Base-by-base conservation (phyloP, 2,329 filamentous ascomycete species). In the Penicillium sp. region DNA sequence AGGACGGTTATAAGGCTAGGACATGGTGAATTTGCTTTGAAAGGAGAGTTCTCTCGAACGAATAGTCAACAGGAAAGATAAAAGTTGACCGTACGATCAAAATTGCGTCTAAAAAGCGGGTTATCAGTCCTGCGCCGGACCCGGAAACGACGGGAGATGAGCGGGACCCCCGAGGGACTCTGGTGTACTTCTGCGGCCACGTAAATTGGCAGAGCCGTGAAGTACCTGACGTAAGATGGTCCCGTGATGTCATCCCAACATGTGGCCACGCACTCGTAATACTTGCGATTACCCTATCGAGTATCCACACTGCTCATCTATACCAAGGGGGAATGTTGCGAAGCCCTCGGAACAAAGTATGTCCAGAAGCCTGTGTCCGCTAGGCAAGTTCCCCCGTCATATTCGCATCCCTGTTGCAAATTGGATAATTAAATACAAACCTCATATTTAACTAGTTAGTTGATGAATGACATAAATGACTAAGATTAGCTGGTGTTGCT, bases 161-260 rank as follows among this genome's bases (percentile, higher is more conserved):
- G 19, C 30, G n/a, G 10, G 19, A 22, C 19, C 19, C 19, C 19
- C 19, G 19, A 22, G 30, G 10, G 4, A 33, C 30, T 11, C 30
- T 8, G 26, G 42, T 60, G 63, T 68, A 68, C 63, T 57, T 68
- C 61, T 40, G 49, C 52, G 11, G 35, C 25, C 60, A 64, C 60
- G 67, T 63, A 64, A 64, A 57, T 25, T 61, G 37, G 54, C 56
- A 35, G 61, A 25, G 46, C 11, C 14, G 1, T 5, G 13, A 65
- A 30, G 66, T 70, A 65, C 70, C 69, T 70, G 68, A 68, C 66
- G 67, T 70, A 70, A 70, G 52, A 40, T 38, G 30, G 28, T 22
- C 33, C 26, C 22, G 51, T 72, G 70, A 72, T 72, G 70, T 72
- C 70, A 72, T 67, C 48, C 28, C 52, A 59, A 60, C 38, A 57